Percentiles rank a stretch among this genome's conserved stretches.
Conservation (phyloP, 1,139 yeast species). For the Yamadazyma epiphylla region DNA sequence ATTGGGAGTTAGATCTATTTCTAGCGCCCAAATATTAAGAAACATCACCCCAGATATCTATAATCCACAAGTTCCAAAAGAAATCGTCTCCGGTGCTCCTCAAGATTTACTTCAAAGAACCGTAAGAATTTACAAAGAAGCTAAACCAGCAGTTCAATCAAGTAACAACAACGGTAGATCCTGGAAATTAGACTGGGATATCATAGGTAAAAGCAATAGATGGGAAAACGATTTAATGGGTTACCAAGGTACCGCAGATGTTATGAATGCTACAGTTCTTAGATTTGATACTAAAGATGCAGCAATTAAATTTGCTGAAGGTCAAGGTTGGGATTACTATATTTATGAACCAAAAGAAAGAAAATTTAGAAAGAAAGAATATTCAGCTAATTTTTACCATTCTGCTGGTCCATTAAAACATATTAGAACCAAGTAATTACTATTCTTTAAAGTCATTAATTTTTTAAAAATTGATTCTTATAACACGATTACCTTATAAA, state of each 20-base stretch:
- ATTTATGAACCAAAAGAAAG: constrained; percentile 79
- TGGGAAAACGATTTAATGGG: constrained; percentile 93
- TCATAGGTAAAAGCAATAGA: constrained; percentile 70
- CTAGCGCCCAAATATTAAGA: constrained; percentile 12
- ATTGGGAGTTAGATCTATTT: constrained; percentile 1
- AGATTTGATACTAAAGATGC: constrained; percentile 73
- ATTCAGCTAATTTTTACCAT: constrained; percentile 69
- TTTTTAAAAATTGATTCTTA: not conserved
- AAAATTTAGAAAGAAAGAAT: constrained; percentile 72
- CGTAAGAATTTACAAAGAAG: constrained; percentile 73
- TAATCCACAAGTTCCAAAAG: constrained; percentile 38
- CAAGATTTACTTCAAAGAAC: constrained; percentile 61
- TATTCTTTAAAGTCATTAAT: too few relatives aligned
- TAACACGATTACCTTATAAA: too few relatives aligned
- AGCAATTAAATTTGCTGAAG: constrained; percentile 75
- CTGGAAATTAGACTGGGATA: constrained; percentile 88
- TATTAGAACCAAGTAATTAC: constrained; percentile 67
- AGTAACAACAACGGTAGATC: constrained; percentile 51
- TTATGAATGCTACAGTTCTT: constrained; percentile 83
- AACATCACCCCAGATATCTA: constrained; percentile 19
- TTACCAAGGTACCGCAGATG: constrained; percentile 76
- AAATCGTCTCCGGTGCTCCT: constrained; percentile 80
- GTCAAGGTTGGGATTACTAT: constrained; percentile 84
- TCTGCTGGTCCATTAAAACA: constrained; percentile 71
- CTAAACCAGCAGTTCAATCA: constrained; percentile 82